A percentile compares a stretch with the other conserved stretches of the same genome.
These are phyloP conservation scores for Chenopodium berlandieri DNA, from an alignment of 148 eudicot genomes.

Conservation along the genomic window DNA sequence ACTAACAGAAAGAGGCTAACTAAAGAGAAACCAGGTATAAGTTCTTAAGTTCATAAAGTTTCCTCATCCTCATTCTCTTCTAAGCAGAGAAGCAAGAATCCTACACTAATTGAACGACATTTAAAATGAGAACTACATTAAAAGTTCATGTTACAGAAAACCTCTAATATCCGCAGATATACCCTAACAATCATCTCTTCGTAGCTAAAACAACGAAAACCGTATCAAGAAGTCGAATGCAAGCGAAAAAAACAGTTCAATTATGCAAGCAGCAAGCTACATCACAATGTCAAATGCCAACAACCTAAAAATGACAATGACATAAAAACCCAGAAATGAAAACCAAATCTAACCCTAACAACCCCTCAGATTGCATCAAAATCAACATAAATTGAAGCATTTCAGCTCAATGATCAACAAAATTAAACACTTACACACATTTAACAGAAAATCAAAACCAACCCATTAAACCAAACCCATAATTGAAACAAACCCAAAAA, in stretches of 20 bases:
- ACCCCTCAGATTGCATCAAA: slow-evolving; percentile 2
- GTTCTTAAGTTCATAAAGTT: neutral
- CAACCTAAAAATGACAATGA: slow-evolving; percentile 8
- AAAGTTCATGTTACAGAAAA: neutral
- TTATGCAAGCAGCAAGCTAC: slow-evolving; percentile 2
- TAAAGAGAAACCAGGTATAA: neutral
- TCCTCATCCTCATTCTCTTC: neutral
- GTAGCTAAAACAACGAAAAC: neutral
- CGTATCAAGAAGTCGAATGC: neutral
- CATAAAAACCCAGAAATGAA: neutral
- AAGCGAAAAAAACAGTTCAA: slow-evolving; percentile 18
- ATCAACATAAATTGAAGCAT: slow-evolving; percentile 2
- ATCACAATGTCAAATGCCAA: slow-evolving; percentile 12
- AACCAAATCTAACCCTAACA: slow-evolving; percentile 12
- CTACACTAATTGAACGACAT: too few relatives aligned
- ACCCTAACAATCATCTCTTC: neutral
- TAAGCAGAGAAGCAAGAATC: too few relatives aligned
- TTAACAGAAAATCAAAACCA: neutral
- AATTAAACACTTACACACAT: neutral
- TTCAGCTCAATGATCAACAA: slow-evolving; percentile 17
- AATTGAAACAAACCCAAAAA: slow-evolving; percentile 8
- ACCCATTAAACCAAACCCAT: slow-evolving; percentile 13
- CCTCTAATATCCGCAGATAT: neutral
- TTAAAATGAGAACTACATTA: neutral
- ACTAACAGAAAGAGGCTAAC: slow-evolving; percentile 2